Conservation (phyloP, 768 basidiomycete species). For the Podaxis carcinomalis region DNA sequence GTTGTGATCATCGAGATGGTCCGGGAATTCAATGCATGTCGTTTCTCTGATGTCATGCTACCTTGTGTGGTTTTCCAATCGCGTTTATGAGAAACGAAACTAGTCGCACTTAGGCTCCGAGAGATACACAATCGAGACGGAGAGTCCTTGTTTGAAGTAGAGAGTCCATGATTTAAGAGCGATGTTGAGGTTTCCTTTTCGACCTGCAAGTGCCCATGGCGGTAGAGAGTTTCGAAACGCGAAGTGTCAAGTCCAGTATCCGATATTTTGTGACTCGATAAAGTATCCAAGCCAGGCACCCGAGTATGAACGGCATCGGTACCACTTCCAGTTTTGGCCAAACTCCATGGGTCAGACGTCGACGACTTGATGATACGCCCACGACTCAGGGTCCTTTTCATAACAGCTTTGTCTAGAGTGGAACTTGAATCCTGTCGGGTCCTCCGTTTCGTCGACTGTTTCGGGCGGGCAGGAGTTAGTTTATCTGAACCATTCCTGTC, state of each 20-base stretch:
- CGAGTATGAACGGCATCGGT: slow-evolving; percentile 34
- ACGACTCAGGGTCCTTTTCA: background rate
- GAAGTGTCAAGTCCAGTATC: background rate
- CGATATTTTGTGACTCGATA: slow-evolving; percentile 1
- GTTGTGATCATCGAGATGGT: slow-evolving; percentile 1
- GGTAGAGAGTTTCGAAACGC: background rate
- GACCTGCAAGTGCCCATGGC: background rate
- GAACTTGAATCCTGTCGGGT: slow-evolving; percentile 12
- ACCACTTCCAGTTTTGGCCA: slow-evolving; percentile 36
- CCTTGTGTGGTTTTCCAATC: background rate
- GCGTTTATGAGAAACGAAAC: slow-evolving; percentile 4
- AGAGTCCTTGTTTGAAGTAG: background rate
- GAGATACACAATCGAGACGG: background rate
- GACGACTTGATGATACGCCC: slow-evolving; percentile 14
- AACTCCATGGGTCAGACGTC: slow-evolving; percentile 29
- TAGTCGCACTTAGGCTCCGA: background rate
- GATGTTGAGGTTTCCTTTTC: background rate
- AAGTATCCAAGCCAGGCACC: slow-evolving; percentile 11
- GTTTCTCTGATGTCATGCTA: slow-evolving; percentile 1
- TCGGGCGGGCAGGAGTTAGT: slow-evolving; percentile 21
- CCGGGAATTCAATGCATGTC: background rate
- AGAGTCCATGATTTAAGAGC: background rate
- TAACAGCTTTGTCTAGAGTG: slow-evolving; percentile 5
- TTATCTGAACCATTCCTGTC: slow-evolving; percentile 13
- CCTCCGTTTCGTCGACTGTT: slow-evolving; percentile 15